phyloP scores from a whole-genome alignment of 2,329 filamentous ascomycete genomes.

The Pseudopithomyces maydicus region DNA sequence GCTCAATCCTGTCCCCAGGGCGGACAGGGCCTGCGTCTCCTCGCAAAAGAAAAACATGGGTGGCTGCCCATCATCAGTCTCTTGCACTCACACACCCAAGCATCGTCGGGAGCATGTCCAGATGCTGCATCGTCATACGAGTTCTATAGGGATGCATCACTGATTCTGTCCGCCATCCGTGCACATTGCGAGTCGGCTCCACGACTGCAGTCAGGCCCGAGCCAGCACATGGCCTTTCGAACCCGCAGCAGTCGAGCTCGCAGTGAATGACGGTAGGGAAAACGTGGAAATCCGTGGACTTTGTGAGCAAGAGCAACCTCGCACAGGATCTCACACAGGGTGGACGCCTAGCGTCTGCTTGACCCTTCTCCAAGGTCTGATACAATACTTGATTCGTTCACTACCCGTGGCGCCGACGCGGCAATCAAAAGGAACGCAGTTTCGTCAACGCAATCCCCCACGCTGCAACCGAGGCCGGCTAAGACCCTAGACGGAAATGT shows the following conservation, averaged over 20 bases:
- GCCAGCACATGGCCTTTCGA: neutral
- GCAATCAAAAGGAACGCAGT: constrained; percentile 34
- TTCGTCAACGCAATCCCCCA: constrained; percentile 19
- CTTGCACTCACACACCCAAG: constrained; percentile 24
- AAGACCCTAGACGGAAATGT: constrained; percentile 8
- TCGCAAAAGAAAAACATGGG: constrained; percentile 42
- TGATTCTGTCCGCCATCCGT: neutral
- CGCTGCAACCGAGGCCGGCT: constrained; percentile 32
- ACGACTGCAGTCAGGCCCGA: neutral
- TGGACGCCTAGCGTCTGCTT: constrained; percentile 27
- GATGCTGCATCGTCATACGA: neutral
- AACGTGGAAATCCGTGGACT: constrained; percentile 11
- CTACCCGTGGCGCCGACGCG: constrained; percentile 29
- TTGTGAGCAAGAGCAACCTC: constrained; percentile 16
- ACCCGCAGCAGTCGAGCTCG: neutral
- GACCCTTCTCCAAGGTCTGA: constrained; percentile 25
- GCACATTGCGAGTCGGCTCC: neutral
- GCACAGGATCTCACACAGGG: constrained; percentile 19
- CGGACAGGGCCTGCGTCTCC: constrained; percentile 33
- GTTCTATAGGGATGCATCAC: neutral
- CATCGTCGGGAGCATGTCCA: neutral
- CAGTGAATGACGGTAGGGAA: neutral
- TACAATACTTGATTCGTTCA: constrained; percentile 39
- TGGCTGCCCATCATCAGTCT: constrained; percentile 18
- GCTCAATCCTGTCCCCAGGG: constrained; percentile 31